Base-by-base conservation (phyloP, 116 monocot species). In the Thalassia testudinum region DNA sequence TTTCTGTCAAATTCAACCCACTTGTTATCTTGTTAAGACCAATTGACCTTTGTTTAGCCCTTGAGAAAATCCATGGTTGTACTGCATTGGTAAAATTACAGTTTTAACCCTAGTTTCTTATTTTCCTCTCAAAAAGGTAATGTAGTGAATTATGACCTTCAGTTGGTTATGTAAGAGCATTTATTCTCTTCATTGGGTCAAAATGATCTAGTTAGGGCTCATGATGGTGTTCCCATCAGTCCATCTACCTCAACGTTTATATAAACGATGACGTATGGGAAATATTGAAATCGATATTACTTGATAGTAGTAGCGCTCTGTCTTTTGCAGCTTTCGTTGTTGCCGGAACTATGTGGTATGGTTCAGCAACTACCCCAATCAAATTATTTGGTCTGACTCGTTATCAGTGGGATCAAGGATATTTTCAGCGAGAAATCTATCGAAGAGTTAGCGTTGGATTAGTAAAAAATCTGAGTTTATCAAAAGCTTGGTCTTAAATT, bases 361-460 rank as follows among this genome's bases (percentile, higher is more conserved):
- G 40, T 40, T 40, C 40, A 40, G 14, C 40, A 40, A 40, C 40
- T 40, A 40, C 40, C 7, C 40, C 14, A 14, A 40, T 40, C 40
- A 14, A 40, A 40, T 40, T 40, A 40, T 40, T 40, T 40, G 14
- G 40, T 40, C 40, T 14, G 11, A 40, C 40, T 40, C 40, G 14
- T 40, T 40, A 40, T 40, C 40, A 40, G 40, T 40, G 40, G 40
- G 49, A 49, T 49, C 49, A 49, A 20, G 49, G 19, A 49, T 49
- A 49, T 21, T 49, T 49, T 17, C 49, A 49, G 49, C 49, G n/a
- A 49, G 49, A 49, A 49, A 49, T 49, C 7, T 49, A 49, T 49
- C 49, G 49, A 49, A 49, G 49, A 20, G 49, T 49, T 49, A 17
- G 19, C 6, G 49, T 21, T 49, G 49, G 49, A 49, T 17, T 49